Evolutionary conservation across 345 rosid species (phyloP).

Genomic region (Eutrema yunnanense): DNA sequence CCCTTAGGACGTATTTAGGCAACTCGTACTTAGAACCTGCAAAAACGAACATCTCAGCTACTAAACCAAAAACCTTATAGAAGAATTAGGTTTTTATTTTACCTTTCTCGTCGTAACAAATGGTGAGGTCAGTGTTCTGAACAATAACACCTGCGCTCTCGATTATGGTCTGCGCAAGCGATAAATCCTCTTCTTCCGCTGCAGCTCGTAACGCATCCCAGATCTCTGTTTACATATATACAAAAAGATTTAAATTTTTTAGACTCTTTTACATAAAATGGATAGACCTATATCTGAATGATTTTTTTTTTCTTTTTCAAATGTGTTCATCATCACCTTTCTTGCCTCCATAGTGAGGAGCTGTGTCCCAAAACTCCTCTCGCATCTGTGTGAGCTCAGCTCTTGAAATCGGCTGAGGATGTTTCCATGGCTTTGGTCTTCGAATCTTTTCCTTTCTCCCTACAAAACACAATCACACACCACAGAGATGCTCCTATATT

Average conservation of each 20-base stretch:
- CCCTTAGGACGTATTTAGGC: slow-evolving; percentile 86
- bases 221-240: slow-evolving; percentile 41
- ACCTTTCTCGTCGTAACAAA: slow-evolving; percentile 92
- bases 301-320: neutral
- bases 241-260: neutral
- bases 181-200: slow-evolving; percentile 57
- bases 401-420: slow-evolving; percentile 75
- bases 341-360: slow-evolving; percentile 92
- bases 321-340: slow-evolving; percentile 16
- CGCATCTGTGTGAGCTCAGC: slow-evolving; percentile 72
- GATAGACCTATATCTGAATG: neutral
- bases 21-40: slow-evolving; percentile 91
- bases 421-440: slow-evolving; percentile 86
- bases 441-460: slow-evolving; percentile 58
- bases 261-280: neutral
- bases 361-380: slow-evolving; percentile 95
- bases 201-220: slow-evolving; percentile 94
- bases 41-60: neutral
- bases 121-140: slow-evolving; percentile 65
- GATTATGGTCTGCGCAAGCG: slow-evolving; percentile 63
- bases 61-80: neutral
- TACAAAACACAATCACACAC: slow-evolving; percentile 19
- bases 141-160: slow-evolving; percentile 79
- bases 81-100: neutral
- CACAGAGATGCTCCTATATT: neutral